Conservation (phyloP, 306 rosid genomes). For the Acacia crassicarpa region DNA sequence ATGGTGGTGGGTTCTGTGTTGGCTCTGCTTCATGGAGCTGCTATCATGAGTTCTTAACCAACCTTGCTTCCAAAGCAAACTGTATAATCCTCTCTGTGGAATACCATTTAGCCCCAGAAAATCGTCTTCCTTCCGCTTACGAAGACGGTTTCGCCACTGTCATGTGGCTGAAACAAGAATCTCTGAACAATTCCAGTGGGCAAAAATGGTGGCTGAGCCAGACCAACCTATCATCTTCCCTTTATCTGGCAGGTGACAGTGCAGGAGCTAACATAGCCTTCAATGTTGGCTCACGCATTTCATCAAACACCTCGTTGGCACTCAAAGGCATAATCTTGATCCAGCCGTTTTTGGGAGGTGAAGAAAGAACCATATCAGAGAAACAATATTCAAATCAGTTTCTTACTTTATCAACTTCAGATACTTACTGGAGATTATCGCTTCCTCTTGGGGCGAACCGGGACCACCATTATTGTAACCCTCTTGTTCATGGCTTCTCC, state of each 20-base stretch:
- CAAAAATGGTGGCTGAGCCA: slow-evolving; percentile 74
- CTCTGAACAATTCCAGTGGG: slow-evolving; percentile 28
- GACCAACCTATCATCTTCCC: slow-evolving; percentile 41
- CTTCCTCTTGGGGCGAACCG: slow-evolving; percentile 66
- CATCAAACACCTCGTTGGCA: slow-evolving; percentile 26
- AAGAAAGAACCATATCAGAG: slow-evolving; percentile 63
- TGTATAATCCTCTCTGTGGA: slow-evolving; percentile 66
- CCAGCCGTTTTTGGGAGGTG: slow-evolving; percentile 94
- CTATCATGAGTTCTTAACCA: slow-evolving; percentile 72
- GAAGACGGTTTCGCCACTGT: slow-evolving; percentile 69
- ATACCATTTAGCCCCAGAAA: slow-evolving; percentile 78
- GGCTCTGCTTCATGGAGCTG: slow-evolving; percentile 92
- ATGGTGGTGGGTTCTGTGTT: slow-evolving; percentile 94
- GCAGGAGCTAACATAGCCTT: slow-evolving; percentile 91
- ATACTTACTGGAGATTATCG: slow-evolving; percentile 74
- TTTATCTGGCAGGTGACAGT: slow-evolving; percentile 80
- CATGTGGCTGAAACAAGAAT: slow-evolving; percentile 74
- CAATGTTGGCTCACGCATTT: slow-evolving; percentile 53
- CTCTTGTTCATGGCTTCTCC: slow-evolving; percentile 40
- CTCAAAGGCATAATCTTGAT: slow-evolving; percentile 68
- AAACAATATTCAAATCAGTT: slow-evolving; percentile 47
- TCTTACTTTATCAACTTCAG: slow-evolving; percentile 56
- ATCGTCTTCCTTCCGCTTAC: slow-evolving; percentile 70
- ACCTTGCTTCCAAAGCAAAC: slow-evolving; percentile 55
- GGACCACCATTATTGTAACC: slow-evolving; percentile 83